A percentile compares a stretch with the other conserved stretches of the same genome.
Evolutionary conservation across 2,329 filamentous ascomycete genomes (phyloP).

Genomic region (Pseudogymnoascus destructans): DNA sequence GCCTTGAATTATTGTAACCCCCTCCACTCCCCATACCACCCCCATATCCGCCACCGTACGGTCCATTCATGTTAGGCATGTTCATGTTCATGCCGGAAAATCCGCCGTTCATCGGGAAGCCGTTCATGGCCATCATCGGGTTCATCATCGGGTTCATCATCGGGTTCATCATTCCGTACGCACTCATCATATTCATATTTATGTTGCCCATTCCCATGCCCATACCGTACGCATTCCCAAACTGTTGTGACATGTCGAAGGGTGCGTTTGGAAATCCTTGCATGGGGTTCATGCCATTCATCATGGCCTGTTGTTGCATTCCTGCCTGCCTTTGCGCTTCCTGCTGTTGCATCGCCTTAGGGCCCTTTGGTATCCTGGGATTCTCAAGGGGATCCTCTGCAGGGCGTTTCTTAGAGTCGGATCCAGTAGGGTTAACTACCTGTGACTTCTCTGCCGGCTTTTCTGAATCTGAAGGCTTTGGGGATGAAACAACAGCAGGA

Average conservation of each 20-base stretch:
- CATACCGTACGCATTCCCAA: slow-evolving; percentile 27
- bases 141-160: slow-evolving; percentile 26
- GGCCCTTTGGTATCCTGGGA: slow-evolving; percentile 50
- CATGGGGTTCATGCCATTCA: slow-evolving; percentile 34
- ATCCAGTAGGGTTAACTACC: slow-evolving; percentile 19
- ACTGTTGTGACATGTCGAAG: slow-evolving; percentile 20
- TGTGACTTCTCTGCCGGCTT: slow-evolving; percentile 26
- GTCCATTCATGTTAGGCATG: slow-evolving; percentile 27
- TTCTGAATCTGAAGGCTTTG: slow-evolving; percentile 23
- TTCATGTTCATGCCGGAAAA: slow-evolving; percentile 21
- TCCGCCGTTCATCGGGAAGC: slow-evolving; percentile 28
- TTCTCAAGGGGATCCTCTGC: slow-evolving; percentile 60
- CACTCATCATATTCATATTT: slow-evolving; percentile 23
- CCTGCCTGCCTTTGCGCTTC: slow-evolving; percentile 29
- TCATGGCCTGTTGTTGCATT: slow-evolving; percentile 32
- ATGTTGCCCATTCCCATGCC: slow-evolving; percentile 24
- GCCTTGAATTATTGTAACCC: slow-evolving; percentile 15
- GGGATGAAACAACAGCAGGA: slow-evolving; percentile 22
- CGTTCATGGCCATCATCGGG: slow-evolving; percentile 26
- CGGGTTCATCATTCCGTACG: slow-evolving; percentile 18
- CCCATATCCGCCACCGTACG: slow-evolving; percentile 25
- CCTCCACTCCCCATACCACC: slow-evolving; percentile 24
- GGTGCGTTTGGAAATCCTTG: slow-evolving; percentile 23
- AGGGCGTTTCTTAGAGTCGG: slow-evolving; percentile 60
- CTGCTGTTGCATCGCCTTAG: slow-evolving; percentile 48